Evolutionary conservation across 805 yeast genomes (phyloP).

Genomic region (Nakazawaea wyomingensis): DNA sequence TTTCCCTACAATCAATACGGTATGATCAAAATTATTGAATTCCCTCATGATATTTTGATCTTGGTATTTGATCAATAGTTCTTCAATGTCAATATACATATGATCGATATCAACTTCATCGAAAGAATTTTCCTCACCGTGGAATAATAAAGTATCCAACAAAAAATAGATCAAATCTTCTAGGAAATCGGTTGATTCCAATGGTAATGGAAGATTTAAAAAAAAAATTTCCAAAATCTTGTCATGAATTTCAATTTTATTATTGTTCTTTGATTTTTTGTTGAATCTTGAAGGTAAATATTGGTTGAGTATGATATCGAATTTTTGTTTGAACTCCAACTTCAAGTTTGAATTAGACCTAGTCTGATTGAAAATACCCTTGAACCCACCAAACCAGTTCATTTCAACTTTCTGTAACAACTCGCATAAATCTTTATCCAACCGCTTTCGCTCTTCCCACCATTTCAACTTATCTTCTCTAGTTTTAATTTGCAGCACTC

Average conservation of each 20-base stretch:
- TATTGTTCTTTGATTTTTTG: constrained; percentile 16
- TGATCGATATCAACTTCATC: constrained; percentile 60
- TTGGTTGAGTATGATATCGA: constrained; percentile 36
- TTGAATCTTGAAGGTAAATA: constrained; percentile 42
- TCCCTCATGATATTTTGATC: constrained; percentile 7
- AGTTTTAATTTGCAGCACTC: constrained; percentile 47
- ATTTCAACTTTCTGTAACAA: constrained; percentile 56
- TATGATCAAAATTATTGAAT: constrained; percentile 36
- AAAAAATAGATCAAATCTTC: constrained; percentile 64
- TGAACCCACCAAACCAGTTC: constrained; percentile 76
- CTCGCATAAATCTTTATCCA: constrained; percentile 52
- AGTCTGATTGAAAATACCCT: constrained; percentile 48
- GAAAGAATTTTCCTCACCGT: constrained; percentile 60
- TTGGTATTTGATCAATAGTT: constrained; percentile 33
- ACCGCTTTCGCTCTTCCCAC: constrained; percentile 67
- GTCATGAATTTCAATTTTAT: constrained; percentile 29
- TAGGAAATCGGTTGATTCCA: constrained; percentile 30
- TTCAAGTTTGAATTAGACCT: constrained; percentile 23
- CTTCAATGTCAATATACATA: constrained; percentile 47
- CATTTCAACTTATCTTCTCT: constrained; percentile 60
- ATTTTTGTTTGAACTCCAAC: constrained; percentile 28
- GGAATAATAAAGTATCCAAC: constrained; percentile 53
- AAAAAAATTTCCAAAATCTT: constrained; percentile 47
- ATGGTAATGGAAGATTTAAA: constrained; percentile 38
- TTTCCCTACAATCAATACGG: constrained; percentile 65